Base-by-base conservation (phyloP, 805 yeast genomes). In the Saturnispora mendoncae region DNA sequence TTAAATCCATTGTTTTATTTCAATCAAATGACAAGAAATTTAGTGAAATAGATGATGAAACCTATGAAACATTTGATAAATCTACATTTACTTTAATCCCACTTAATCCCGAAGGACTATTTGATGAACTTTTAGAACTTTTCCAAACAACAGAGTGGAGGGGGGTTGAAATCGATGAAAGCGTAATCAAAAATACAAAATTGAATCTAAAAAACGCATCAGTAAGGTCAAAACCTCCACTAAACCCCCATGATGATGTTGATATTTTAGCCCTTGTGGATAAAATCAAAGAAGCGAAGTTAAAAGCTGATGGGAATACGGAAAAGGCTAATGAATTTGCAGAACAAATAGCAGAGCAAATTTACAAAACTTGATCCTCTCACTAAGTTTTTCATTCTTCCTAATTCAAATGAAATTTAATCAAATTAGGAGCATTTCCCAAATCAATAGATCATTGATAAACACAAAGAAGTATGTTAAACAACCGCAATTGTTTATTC, bases 401-500 rank as follows among this genome's bases (percentile, higher is more conserved):
- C 20, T 26, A 24, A 17, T 32, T 25, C 24, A 25, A 17, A 27
- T 6, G 4, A 39, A 25, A 36, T n/a, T 33, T 4, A 32, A 32
- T n/a, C 15, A 30, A 33, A 20, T 39, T 10, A 33, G 42, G n/a
- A 15, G 39, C 7, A 42, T 33, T 23, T 42, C 46, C 3, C 17
- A 44, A 6, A 33, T 51, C 6, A 53, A 54, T 29, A 44, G 55
- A 31, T 25, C 47, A 0, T 36, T 58, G 28, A 46, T 55, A 3
- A 44, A 47, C 9, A 54, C 60, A 0, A 9, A 47, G 6, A 43
- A 43, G 33, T 58, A 57, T 35, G 23, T 46, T 1, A 36, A 29
- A 2, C 62, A 58, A 37, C 55, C 57, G 12, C 62, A 58, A 39
- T 35, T 58, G 48, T 58, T 38, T 28, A 14, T 58, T 5, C 62